Evolutionary conservation across 75 land plant species (phyloP), one percentile per base, ranked within the genome.

Genomic region (Picea sitchensis): DNA sequence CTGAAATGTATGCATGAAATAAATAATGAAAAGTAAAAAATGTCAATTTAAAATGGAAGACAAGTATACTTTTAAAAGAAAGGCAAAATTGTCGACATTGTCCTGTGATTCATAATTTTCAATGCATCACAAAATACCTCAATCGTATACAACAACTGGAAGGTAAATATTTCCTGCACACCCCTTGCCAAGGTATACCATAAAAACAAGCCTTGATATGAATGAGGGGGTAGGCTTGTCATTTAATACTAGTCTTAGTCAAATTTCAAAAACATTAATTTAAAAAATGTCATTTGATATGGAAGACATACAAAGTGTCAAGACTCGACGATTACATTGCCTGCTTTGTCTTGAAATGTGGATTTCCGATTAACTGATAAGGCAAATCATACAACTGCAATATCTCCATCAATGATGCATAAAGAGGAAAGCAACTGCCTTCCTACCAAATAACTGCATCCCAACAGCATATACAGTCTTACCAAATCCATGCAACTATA

Each of bases 1-100:
- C 99, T 96, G 82, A 44, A 78, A 59, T 5, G 34, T 44, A 12
- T 6, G 34, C 36, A 44, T 15, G 5, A 47, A 59, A 59, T 58
- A 14, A 78, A 47, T 41, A 23, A 23, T 71, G 59, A 26, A 57
- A 77, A 78, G 13, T 17, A 65, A 13, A 75, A 61, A 30, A 63
- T 30, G 78, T 7, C 41, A 15, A 41, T 36, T 38, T 44, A 36
- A 71, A 7, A 18, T 44, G 36, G 13, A 41, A 44, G n/a, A 71
- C 73, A 71, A 69, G 17, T 17, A 69, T 65, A 68, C 2, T 71
- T 59, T 8, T 30, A 36, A 0, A 41, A 26, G 5, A 34, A 20
- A 7, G n/a, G 13, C 21, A 77, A 59, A 59, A 20, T 18, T 59
- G 15, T 77, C 58, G 8, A 21, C 14, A 26, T 73, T 20, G 8